Conservation (phyloP, 257 asterid species). For the Fraxinus americana region DNA sequence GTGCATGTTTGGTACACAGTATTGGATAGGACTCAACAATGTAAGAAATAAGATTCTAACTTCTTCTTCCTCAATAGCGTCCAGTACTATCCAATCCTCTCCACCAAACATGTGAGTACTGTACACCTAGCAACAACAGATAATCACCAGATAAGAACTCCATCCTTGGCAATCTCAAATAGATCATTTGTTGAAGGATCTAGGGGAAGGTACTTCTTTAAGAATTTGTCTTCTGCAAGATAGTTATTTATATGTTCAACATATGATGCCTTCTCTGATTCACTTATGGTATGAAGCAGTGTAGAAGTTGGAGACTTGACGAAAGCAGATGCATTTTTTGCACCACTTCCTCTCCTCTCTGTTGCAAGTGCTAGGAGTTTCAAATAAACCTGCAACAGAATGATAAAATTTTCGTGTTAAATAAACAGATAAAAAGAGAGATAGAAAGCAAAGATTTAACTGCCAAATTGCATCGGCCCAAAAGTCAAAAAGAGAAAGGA, state of each 20-base stretch:
- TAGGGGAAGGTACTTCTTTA: constrained; percentile 76
- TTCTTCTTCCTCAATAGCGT: background rate
- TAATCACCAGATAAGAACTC: constrained; percentile 91
- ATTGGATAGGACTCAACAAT: background rate
- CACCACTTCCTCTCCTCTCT: constrained; percentile 71
- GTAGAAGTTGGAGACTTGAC: constrained; percentile 93
- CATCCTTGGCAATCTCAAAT: constrained; percentile 92
- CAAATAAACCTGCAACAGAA: constrained; percentile 69
- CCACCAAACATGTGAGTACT: constrained; percentile 7
- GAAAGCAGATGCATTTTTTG: constrained; percentile 86
- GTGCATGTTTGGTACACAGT: background rate
- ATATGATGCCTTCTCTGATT: constrained; percentile 92
- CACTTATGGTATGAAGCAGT: constrained; percentile 94
- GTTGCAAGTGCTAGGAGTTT: constrained; percentile 84
- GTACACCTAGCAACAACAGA: constrained; percentile 16
- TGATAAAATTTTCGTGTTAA: constrained; percentile 18
- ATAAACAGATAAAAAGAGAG: background rate
- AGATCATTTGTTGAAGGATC: constrained; percentile 90
- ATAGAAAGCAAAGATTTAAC: background rate
- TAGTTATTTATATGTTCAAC: constrained; percentile 95
- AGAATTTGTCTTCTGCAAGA: constrained; percentile 76
- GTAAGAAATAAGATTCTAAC: background rate
- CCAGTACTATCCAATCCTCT: background rate
- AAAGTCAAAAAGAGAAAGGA: background rate
- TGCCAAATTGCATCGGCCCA: constrained; percentile 16